Base-by-base conservation (phyloP, 306 rosid genomes). In the Canavalia ensiformis region DNA sequence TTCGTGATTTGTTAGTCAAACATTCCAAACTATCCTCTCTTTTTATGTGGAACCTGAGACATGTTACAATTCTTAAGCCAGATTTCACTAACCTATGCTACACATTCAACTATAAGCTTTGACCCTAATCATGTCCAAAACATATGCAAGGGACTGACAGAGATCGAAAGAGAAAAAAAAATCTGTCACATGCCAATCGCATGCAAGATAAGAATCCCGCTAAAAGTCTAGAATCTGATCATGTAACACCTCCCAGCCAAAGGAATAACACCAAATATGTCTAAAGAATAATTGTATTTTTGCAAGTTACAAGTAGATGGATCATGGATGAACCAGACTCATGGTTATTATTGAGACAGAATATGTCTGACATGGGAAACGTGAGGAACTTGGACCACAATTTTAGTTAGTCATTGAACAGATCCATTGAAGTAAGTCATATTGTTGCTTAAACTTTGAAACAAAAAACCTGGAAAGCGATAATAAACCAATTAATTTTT, bases 371-470 rank as follows among this genome's bases (percentile, higher is more conserved):
- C 37, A 78, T 13, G 57, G 52, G 31, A 71, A 72, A 66, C 64
- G 55, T 71, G 71, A 72, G 58, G 29, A 83, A 63, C 33, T 78
- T 69, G 79, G 69, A 56, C 34, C 25, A 72, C 56, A 63, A 39
- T 6, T 41, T 51, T 9, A n/a, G 30, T 65, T 57, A 70, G 52
- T 72, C 29, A 35, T 74, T 74, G 37, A 11, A 63, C 35, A 44
- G 35, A 29, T 29, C 68, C 51, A 34, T 46, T 42, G 47, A 65
- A 77, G 80, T 67, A 56, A 47, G 34, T 5, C 47, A 44, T 13
- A 66, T 29, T 68, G 74, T 82, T n/a, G 41, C 33, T 47, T n/a
- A 46, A 63, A 74, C 50, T 44, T n/a, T 8, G 25, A 67, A 60
- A 39, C 1, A n/a, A 39, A 59, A 11, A 60, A 9, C 35, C 31